Percentiles rank a stretch among this genome's conserved stretches.
Conservation (phyloP, 2,329 filamentous ascomycete species). For the Neofusicoccum parvum region DNA sequence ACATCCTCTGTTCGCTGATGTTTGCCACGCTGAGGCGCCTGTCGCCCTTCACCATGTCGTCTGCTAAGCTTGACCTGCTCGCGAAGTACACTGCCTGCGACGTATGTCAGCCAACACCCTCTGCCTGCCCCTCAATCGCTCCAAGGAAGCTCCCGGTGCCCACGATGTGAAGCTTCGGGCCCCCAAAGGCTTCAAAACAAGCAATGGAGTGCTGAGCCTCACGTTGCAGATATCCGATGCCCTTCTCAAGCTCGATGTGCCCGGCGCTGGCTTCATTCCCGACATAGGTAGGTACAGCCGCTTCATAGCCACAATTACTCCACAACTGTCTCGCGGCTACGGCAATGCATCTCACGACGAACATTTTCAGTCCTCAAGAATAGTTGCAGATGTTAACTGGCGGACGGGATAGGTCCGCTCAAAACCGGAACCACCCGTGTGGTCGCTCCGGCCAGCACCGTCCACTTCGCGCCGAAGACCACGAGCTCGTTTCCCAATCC, state of each 20-base stretch:
- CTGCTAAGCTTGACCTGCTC: constrained; percentile 27
- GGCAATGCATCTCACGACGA: neutral
- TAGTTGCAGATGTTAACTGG: neutral
- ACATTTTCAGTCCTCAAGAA: neutral
- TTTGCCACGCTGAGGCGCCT: constrained; percentile 1
- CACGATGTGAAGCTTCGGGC: neutral
- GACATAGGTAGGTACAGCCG: constrained; percentile 54
- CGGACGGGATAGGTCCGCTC: constrained; percentile 30
- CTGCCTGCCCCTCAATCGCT: neutral
- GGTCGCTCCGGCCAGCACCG: constrained; percentile 61
- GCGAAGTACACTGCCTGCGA: constrained; percentile 35
- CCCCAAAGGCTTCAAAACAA: too few relatives aligned
- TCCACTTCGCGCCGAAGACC: constrained; percentile 63
- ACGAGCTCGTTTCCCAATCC: constrained; percentile 37
- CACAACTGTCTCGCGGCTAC: too few relatives aligned
- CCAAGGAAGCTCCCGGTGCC: neutral
- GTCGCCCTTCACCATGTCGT: constrained; percentile 15
- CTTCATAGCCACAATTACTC: neutral
- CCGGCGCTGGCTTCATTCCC: constrained; percentile 66
- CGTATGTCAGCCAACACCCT: constrained; percentile 26
- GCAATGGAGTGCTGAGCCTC: neutral
- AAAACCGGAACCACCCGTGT: constrained; percentile 31
- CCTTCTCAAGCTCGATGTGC: constrained; percentile 68
- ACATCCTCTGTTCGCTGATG: neutral
- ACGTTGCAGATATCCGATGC: constrained; percentile 67